These are phyloP conservation scores for Penicillium aurantiogriseum DNA, from an alignment of 2,329 filamentous ascomycete genomes.

Conservation along the genomic window DNA sequence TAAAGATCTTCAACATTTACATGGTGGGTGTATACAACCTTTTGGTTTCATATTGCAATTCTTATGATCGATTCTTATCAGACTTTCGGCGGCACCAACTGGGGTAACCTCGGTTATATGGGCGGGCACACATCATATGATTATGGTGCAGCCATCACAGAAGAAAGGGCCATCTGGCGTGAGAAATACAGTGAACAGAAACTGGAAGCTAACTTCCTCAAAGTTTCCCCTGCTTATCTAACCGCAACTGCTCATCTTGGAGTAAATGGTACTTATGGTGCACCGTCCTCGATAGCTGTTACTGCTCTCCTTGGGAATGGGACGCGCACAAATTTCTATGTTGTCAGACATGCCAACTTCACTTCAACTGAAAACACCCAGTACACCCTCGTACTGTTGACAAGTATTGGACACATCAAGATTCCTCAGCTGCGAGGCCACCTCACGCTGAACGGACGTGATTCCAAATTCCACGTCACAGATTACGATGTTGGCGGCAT, in stretches of 20 bases:
- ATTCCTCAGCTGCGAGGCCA: constrained; percentile 27
- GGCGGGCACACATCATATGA: constrained; percentile 62
- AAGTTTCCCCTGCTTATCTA: constrained; percentile 67
- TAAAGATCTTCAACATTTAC: constrained; percentile 68
- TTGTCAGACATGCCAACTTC: constrained; percentile 18
- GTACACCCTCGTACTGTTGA: constrained; percentile 17
- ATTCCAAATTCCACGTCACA: constrained; percentile 35
- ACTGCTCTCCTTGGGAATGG: constrained; percentile 12
- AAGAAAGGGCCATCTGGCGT: constrained; percentile 64
- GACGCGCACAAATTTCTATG: constrained; percentile 13
- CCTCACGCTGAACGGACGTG: constrained; percentile 24
- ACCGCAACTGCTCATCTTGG: constrained; percentile 51
- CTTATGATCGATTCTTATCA: constrained; percentile 36
- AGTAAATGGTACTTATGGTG: constrained; percentile 10
- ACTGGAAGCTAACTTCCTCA: constrained; percentile 70
- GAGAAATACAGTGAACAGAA: constrained; percentile 78
- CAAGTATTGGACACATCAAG: constrained; percentile 27
- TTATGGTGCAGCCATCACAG: constrained; percentile 61
- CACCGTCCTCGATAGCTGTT: constrained; percentile 11
- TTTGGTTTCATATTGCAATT: constrained; percentile 69
- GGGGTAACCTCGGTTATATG: constrained; percentile 72
- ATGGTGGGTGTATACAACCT: constrained; percentile 52
- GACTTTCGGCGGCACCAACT: constrained; percentile 74
- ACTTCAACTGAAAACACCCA: constrained; percentile 9
- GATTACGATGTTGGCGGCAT: constrained; percentile 29